Conservation (phyloP, 2,329 filamentous ascomycete species). For the Xylaria sp. region DNA sequence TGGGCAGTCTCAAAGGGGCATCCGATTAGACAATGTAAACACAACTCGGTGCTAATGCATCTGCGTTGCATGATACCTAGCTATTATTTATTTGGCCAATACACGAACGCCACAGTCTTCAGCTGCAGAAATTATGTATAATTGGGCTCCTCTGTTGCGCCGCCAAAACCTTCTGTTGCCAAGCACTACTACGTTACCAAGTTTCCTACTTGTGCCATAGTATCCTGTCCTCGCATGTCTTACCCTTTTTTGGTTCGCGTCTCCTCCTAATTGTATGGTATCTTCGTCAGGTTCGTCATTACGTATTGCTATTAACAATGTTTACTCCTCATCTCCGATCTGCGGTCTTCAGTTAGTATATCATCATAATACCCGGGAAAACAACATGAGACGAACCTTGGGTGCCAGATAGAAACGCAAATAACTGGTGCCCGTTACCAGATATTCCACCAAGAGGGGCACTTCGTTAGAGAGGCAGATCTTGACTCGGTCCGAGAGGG, state of each 20-base stretch:
- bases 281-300: constrained; percentile 32
- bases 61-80: not conserved
- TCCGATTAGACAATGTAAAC: not conserved
- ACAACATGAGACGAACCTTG: constrained; percentile 69
- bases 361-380: not conserved
- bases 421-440: constrained; percentile 79
- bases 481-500: constrained; percentile 80
- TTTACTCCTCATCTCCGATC: constrained; percentile 73
- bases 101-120: not conserved
- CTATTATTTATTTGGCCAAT: constrained; percentile 9
- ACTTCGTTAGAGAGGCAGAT: constrained; percentile 96
- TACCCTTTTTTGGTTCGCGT: constrained; percentile 22
- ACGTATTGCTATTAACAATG: constrained; percentile 3
- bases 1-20: too few relatives aligned
- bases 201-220: constrained; percentile 1
- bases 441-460: constrained; percentile 93
- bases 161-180: not conserved
- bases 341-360: constrained; percentile 50
- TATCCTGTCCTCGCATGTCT: constrained; percentile 23
- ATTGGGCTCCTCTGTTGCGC: not conserved
- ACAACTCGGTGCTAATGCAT: not conserved
- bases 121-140: not conserved
- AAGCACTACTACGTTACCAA: not conserved
- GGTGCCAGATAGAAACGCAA: constrained; percentile 97
- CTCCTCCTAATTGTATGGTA: constrained; percentile 33